Percentiles rank a stretch among this genome's conserved stretches.
Evolutionary conservation across 1,139 yeast genomes (phyloP).

Genomic region (Sugiyamaella grinbergsii): DNA sequence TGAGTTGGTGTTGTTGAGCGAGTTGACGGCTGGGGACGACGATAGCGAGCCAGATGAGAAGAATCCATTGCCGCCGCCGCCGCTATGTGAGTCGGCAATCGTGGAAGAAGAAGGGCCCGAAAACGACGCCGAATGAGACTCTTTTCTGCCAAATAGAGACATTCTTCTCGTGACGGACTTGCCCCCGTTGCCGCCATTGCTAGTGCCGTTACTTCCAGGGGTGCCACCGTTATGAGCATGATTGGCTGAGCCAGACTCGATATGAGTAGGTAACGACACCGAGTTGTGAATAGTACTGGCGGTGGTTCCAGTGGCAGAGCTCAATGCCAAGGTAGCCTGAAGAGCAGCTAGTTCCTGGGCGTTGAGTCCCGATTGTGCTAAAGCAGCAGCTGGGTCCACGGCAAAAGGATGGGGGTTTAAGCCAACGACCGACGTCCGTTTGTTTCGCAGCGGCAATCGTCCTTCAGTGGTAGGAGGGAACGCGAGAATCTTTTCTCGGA

Average conservation of each 20-base stretch:
- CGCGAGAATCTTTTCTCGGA: constrained; percentile 60
- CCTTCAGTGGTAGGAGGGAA: constrained; percentile 32
- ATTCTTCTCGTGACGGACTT: constrained; percentile 26
- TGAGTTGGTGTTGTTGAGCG: background rate
- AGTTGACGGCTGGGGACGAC: constrained; percentile 1
- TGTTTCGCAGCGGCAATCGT: constrained; percentile 12
- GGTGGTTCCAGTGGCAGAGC: constrained; percentile 29
- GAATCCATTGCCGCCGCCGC: constrained; percentile 10
- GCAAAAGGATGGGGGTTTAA: constrained; percentile 43
- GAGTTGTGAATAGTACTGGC: constrained; percentile 23
- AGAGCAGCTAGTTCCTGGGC: constrained; percentile 22
- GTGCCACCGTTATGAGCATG: background rate
- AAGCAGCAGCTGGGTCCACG: constrained; percentile 37
- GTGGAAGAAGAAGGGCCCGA: constrained; percentile 4
- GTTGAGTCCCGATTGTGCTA: constrained; percentile 19
- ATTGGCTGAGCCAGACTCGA: constrained; percentile 17
- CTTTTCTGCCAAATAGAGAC: constrained; percentile 32
- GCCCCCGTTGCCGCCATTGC: constrained; percentile 9
- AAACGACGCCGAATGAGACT: constrained; percentile 18
- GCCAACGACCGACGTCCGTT: constrained; percentile 39
- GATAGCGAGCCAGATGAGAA: constrained; percentile 6
- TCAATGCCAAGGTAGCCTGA: constrained; percentile 23
- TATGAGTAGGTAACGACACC: constrained; percentile 17
- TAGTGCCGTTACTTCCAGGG: background rate
- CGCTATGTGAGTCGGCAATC: constrained; percentile 1